These are phyloP conservation scores for Vicia faba DNA, from an alignment of 306 rosid species.

Conservation along the genomic window DNA sequence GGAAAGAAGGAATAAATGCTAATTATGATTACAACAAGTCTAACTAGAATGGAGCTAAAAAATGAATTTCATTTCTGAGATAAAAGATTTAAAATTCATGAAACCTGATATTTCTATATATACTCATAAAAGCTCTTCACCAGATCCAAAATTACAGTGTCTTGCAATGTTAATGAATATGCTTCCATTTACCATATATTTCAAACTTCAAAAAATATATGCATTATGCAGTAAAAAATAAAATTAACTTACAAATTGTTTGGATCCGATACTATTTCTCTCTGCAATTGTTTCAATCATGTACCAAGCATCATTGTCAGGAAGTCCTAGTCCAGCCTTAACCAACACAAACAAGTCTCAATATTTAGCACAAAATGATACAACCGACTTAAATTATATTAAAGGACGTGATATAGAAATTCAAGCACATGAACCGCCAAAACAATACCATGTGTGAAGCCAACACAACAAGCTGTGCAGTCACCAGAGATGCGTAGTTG, in stretches of 20 bases:
- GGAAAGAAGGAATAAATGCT: conserved; percentile 12
- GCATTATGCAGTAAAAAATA: conserved; percentile 22
- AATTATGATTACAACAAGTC: background rate
- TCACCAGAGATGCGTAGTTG: conserved; percentile 87
- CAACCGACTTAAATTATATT: conserved; percentile 21
- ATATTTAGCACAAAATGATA: conserved; percentile 23
- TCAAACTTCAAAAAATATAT: conserved; percentile 15
- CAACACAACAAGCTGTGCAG: conserved; percentile 77
- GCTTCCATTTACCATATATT: conserved; percentile 22
- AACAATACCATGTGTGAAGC: conserved; percentile 89
- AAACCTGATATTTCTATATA: conserved; percentile 13
- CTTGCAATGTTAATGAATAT: conserved; percentile 5
- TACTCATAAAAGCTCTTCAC: conserved; percentile 23
- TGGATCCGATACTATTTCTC: conserved; percentile 87
- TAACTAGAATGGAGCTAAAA: conserved; percentile 2
- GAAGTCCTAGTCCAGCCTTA: conserved; percentile 97
- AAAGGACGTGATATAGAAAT: conserved; percentile 13
- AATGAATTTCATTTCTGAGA: conserved; percentile 7
- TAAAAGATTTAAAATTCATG: conserved; percentile 7
- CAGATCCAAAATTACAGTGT: conserved; percentile 13
- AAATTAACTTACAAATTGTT: conserved; percentile 77
- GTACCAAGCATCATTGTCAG: conserved; percentile 92
- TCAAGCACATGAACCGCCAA: conserved; percentile 36
- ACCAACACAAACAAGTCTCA: conserved; percentile 36
- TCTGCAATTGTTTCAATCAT: conserved; percentile 93